Base-by-base conservation (phyloP, 306 rosid species). In the Castanopsis chinensis region DNA sequence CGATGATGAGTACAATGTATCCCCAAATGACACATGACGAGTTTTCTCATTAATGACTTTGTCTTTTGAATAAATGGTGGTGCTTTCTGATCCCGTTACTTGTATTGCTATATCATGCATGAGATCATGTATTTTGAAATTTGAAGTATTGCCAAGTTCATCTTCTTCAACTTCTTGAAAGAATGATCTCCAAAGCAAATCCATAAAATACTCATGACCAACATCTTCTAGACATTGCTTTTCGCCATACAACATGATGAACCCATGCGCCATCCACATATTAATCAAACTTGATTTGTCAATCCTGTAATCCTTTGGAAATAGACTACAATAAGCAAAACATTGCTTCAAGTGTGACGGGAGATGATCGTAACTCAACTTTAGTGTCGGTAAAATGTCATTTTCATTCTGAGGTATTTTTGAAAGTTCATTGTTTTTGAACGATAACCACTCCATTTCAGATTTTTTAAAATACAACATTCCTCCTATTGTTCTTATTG, bases 41-140 rank as follows among this genome's bases (percentile, higher is more conserved):
- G 28, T 25, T 65, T 9, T n/a, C 8, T 37, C 55, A 5, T 5
- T 1, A 4, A 55, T 10, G 6, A 0, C 13, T 1, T 61, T 2
- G 0, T 43, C 28, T 0, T 10, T 4, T 32, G 0, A 1, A 9
- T 32, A 14, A 13, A 80, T 5, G 0, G 2, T 65, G 4, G 52
- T 37, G 13, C 56, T 73, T 64, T 56, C 3, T 3, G 71, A 69
- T 67, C 43, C 60, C 10, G 51, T 59, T 5, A 65, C 83, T 23
- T n/a, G 27, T n/a, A 18, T 5, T 25, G 83, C 79, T 18, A 80
- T 69, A 65, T 80, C 79, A 27, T 80, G 83, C 74, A 80, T 53
- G 14, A 80, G 21, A 57, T 64, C 75, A 4, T 80, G 83, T 35
- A 80, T 73, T 73, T 80, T 73, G 21, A 65, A 52, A 6, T 10